Percentiles rank a stretch among this genome's conserved stretches.
Evolutionary conservation across 2,329 filamentous ascomycete genomes (phyloP).

Genomic region (Scedosporium boydii): DNA sequence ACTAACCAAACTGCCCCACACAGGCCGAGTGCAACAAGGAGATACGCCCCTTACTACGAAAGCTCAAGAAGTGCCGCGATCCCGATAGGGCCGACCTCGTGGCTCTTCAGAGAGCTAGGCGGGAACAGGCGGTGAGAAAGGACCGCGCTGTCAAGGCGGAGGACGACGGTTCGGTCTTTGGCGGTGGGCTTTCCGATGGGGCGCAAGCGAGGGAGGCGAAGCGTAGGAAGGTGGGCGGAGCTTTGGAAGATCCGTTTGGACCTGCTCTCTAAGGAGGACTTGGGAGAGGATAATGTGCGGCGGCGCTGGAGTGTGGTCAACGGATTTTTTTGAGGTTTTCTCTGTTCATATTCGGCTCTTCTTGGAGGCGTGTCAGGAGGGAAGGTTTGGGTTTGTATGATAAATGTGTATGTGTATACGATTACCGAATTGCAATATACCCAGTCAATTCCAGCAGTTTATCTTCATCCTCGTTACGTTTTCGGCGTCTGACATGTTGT

Average conservation of each 20-base stretch:
- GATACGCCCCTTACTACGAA: constrained; percentile 53
- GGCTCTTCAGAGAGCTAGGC: constrained; percentile 55
- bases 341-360: neutral
- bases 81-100: constrained; percentile 66
- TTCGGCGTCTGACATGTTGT: too few relatives aligned
- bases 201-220: constrained; percentile 29
- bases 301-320: neutral
- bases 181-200: constrained; percentile 16
- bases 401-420: neutral
- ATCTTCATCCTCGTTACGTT: too few relatives aligned
- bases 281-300: neutral
- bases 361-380: neutral
- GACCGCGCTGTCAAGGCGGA: constrained; percentile 26
- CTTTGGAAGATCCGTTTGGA: constrained; percentile 37
- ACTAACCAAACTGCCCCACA: constrained; percentile 13
- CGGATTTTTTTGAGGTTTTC: neutral
- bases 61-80: constrained; percentile 64
- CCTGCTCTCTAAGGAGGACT: constrained; percentile 15
- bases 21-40: constrained; percentile 36
- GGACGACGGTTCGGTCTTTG: constrained; percentile 38
- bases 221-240: constrained; percentile 30
- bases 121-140: constrained; percentile 38
- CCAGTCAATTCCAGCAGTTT: too few relatives aligned
- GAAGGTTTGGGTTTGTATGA: neutral
- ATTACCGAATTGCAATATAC: too few relatives aligned